Percentiles rank a stretch among this genome's conserved stretches.
These are phyloP conservation scores for Tetrahymena elliotti DNA, from an alignment of 73 alveolate genomes.

Conservation along the genomic window DNA sequence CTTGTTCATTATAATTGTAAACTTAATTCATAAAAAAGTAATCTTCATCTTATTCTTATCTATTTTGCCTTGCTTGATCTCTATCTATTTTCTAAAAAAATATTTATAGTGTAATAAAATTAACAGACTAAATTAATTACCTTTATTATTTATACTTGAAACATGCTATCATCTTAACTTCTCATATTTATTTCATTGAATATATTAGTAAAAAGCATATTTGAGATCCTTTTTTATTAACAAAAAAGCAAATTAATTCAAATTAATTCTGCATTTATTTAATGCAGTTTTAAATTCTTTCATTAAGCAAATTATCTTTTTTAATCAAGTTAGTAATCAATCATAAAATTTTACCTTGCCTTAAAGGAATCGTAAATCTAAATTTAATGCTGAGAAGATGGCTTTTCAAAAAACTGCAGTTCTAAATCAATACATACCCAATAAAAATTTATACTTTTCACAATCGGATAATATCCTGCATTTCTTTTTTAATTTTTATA, in stretches of 20 bases:
- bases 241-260: neutral
- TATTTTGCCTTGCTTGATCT: neutral
- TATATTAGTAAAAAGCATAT: neutral
- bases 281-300: too few species aligned
- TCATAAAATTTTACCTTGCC: neutral
- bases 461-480: neutral
- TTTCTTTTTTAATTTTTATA: neutral
- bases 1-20: neutral
- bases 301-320: too few species aligned
- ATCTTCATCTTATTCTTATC: neutral
- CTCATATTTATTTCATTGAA: neutral
- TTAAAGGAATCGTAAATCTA: neutral
- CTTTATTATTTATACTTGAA: neutral
- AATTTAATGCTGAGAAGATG: neutral
- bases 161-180: neutral
- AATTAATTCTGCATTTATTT: too few species aligned
- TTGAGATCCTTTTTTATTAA: neutral
- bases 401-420: neutral
- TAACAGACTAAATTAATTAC: neutral
- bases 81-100: neutral
- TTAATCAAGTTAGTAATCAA: too few species aligned
- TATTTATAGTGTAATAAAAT: neutral
- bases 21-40: neutral
- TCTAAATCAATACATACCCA: neutral
- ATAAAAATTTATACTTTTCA: neutral